These are phyloP conservation scores for Protomyces lactucae-debilis DNA, from an alignment of 1,139 yeast species.

Conservation along the genomic window DNA sequence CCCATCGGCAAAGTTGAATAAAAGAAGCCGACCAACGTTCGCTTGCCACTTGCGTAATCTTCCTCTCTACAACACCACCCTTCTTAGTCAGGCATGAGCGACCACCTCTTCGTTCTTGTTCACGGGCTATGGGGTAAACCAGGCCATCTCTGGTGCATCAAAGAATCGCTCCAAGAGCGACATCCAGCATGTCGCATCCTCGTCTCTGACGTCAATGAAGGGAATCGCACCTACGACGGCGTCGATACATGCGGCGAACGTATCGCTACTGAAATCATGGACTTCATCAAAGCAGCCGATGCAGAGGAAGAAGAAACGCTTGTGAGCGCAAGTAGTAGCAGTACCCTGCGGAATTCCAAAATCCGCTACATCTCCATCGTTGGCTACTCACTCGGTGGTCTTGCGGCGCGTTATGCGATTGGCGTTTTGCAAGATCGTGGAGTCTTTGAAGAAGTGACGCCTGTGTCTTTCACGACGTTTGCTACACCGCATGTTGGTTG, in stretches of 20 bases:
- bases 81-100: not conserved
- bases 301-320: not conserved
- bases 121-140: constrained; percentile 73
- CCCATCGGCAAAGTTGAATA: too few species aligned
- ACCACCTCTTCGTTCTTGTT: constrained; percentile 16
- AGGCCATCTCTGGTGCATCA: constrained; percentile 61
- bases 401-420: constrained; percentile 57
- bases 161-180: constrained; percentile 48
- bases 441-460: constrained; percentile 57
- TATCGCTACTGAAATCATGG: constrained; percentile 55
- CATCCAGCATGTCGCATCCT: constrained; percentile 51
- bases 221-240: constrained; percentile 83
- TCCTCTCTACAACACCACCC: too few species aligned
- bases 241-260: constrained; percentile 64
- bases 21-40: too few species aligned
- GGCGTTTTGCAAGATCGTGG: constrained; percentile 57
- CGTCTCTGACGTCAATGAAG: constrained; percentile 65
- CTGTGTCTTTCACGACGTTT: constrained; percentile 62
- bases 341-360: constrained; percentile 20
- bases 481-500: constrained; percentile 91
- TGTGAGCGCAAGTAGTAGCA: not conserved
- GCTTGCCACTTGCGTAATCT: too few species aligned
- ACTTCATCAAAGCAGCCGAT: constrained; percentile 17
- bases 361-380: constrained; percentile 44
- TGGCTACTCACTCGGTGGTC: constrained; percentile 56